Base-by-base conservation (phyloP, 768 basidiomycete genomes). In the Mycena albidolilacea region DNA sequence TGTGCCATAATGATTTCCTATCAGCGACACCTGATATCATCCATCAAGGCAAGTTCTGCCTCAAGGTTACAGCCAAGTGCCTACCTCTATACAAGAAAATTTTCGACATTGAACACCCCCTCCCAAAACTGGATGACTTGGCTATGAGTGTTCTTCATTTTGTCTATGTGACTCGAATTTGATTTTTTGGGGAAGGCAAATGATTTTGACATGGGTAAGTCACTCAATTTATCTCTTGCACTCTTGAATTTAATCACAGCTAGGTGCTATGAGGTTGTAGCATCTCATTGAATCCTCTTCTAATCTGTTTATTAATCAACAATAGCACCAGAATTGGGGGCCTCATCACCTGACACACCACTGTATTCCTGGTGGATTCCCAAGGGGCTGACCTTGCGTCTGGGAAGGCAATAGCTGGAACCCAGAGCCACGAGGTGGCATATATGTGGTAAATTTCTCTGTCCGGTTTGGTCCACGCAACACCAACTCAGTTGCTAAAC, bases 311-410 rank as follows among this genome's bases (percentile, higher is more conserved):
- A 14, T 43, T 41, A 38, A 57, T 12, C 55, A 14, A 23, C 11
- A 5, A 12, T 17, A 8, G 6, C 23, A 7, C 11, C 19, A 75
- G 70, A 97, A 96, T 81, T 96, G 94, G 94, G 21, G 95, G 95
- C 37, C 84, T 97, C 69, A 97, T 98, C 79, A 97, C 93, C n/a
- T 97, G 97, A n/a, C 86, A 96, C 48, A 95, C 95, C 0, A 89
- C 85, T 57, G 92, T 90, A 5, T 94, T 94, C 81, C 82, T 97
- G 52, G 86, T 94, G 72, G 94, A 98, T 80, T 89, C 91, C 19
- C 85, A 91, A 79, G 91, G 89, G 67, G 87, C 88, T 23, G 92
- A 95, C 75, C 82, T 96, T 61, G 84, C 83, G 6, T 91, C 91
- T 41, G 93, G 92, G 86, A 94, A 96, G 81, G 84, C 87, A 19